phyloP scores from a whole-genome alignment of 176 grass and related monocot species.

The Oryza meridionalis region DNA sequence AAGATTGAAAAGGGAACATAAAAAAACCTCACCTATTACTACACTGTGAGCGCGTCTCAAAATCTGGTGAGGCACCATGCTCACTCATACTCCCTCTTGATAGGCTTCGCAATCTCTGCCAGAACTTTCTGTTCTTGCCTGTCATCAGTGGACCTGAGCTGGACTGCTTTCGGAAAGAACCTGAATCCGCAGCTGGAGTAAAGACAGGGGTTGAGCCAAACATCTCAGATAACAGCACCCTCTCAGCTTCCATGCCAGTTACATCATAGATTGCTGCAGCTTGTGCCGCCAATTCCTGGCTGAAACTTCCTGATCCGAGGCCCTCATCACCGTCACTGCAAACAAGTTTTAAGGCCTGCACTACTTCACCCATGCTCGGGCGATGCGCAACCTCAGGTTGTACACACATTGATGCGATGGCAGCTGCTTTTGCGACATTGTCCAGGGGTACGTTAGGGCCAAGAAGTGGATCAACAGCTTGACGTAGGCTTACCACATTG shows the following conservation, averaged over 20 bases:
- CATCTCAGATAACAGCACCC: slow-evolving; percentile 78
- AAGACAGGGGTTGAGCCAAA: slow-evolving; percentile 59
- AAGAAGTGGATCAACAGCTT: slow-evolving; percentile 76
- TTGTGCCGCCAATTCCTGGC: slow-evolving; percentile 56
- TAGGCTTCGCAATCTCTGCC: slow-evolving; percentile 73
- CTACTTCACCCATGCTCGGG: slow-evolving; percentile 96
- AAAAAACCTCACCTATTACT: slow-evolving; percentile 41
- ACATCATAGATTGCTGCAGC: slow-evolving; percentile 40
- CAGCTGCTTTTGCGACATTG: slow-evolving; percentile 81
- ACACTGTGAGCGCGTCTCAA: slow-evolving; percentile 51
- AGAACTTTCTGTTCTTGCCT: slow-evolving; percentile 70
- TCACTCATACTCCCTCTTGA: slow-evolving; percentile 90
- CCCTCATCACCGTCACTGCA: slow-evolving; percentile 75
- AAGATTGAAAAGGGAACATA: slow-evolving; percentile 6
- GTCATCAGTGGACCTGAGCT: slow-evolving; percentile 76
- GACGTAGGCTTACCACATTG: slow-evolving; percentile 63
- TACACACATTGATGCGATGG: slow-evolving; percentile 95
- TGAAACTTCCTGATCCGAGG: slow-evolving; percentile 59
- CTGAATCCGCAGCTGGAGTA: slow-evolving; percentile 53
- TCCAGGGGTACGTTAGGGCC: slow-evolving; percentile 60
- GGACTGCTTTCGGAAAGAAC: slow-evolving; percentile 71
- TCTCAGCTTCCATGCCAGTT: slow-evolving; percentile 72
- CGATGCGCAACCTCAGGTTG: slow-evolving; percentile 92
- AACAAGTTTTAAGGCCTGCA: slow-evolving; percentile 91
- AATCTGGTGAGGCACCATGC: slow-evolving; percentile 66